These are phyloP conservation scores for Komagataella ulmi DNA, from an alignment of 805 yeast species.

Conservation along the genomic window DNA sequence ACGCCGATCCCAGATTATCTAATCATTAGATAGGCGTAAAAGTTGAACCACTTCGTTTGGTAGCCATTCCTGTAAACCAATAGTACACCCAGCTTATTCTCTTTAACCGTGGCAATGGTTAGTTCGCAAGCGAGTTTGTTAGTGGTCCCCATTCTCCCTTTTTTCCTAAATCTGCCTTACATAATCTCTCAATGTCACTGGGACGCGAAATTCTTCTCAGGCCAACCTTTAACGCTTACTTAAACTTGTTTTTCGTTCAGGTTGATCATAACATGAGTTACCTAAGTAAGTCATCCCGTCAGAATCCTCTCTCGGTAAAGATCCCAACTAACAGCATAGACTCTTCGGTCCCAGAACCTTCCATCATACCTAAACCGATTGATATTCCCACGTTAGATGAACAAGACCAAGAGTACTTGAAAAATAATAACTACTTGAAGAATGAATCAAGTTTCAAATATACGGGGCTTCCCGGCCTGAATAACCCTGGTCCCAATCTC, in stretches of 20 bases:
- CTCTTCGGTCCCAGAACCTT: background rate
- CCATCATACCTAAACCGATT: conserved; percentile 11
- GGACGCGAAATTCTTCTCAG: background rate
- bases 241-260: background rate
- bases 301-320: background rate
- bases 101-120: too few species aligned
- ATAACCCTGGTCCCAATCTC: conserved; percentile 45
- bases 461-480: conserved; percentile 18
- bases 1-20: too few species aligned
- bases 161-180: too few species aligned
- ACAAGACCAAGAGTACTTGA: conserved; percentile 19
- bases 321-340: background rate
- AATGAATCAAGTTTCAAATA: conserved; percentile 17
- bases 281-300: background rate
- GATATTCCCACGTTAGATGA: conserved; percentile 18
- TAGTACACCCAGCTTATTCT: too few species aligned
- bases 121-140: too few species aligned
- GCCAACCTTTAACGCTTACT: background rate
- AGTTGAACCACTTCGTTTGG: too few species aligned
- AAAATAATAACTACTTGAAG: conserved; percentile 14
- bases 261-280: background rate
- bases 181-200: background rate
- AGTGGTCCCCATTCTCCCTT: background rate
- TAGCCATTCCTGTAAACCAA: too few species aligned
- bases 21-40: too few species aligned